Conservation (phyloP, 1,284 basidiomycete genomes). For the Cryptococcus sp. region DNA sequence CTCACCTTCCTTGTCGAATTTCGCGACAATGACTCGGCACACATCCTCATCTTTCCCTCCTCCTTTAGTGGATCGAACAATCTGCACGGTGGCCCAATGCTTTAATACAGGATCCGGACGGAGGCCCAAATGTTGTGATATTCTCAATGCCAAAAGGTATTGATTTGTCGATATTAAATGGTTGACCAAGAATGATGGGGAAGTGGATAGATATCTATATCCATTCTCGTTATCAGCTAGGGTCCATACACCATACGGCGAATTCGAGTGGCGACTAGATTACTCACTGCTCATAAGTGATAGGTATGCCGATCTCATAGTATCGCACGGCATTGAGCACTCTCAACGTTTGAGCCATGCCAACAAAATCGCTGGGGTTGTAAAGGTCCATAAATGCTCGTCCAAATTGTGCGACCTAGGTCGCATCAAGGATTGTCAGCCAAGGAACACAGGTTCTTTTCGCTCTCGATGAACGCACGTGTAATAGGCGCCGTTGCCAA, state of each 20-base stretch:
- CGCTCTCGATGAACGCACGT: constrained; percentile 58
- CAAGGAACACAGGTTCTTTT: neutral
- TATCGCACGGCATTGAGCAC: constrained; percentile 92
- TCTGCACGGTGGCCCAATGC: constrained; percentile 95
- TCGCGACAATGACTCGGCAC: constrained; percentile 79
- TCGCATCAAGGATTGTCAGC: neutral
- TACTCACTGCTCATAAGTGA: constrained; percentile 84
- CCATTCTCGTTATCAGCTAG: too few species aligned
- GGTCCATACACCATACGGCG: too few species aligned
- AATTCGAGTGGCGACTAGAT: neutral
- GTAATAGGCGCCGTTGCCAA: constrained; percentile 85
- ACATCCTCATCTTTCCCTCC: constrained; percentile 72
- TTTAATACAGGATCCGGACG: constrained; percentile 84
- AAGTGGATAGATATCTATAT: constrained; percentile 74
- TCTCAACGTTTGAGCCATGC: constrained; percentile 87
- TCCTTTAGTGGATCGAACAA: constrained; percentile 66
- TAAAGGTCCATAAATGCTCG: constrained; percentile 89
- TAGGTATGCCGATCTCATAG: constrained; percentile 89
- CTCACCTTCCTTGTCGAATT: constrained; percentile 66
- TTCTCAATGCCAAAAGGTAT: constrained; percentile 88
- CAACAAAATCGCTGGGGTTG: constrained; percentile 85
- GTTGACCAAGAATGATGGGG: constrained; percentile 74
- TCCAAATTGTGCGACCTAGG: constrained; percentile 89
- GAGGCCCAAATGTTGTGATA: constrained; percentile 79
- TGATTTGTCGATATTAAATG: constrained; percentile 84